phyloP scores from a whole-genome alignment of 139 green algal genomes.

The Chlamydomonas eustigma region DNA sequence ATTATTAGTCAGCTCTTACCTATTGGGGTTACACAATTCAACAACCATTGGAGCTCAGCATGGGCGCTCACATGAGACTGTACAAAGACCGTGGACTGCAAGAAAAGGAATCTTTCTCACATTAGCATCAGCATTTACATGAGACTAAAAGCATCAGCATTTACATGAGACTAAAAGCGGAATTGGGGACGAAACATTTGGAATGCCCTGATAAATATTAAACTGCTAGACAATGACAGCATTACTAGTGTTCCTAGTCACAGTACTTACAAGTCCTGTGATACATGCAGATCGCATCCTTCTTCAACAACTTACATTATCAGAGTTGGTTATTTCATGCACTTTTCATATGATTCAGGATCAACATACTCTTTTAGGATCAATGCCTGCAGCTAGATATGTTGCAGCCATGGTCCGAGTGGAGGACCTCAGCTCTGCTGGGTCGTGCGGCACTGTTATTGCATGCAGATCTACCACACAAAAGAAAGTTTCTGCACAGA shows the following conservation, averaged over 20 bases:
- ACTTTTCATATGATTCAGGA: too few species aligned
- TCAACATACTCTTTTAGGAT: slow-evolving; percentile 61
- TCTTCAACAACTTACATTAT: too few species aligned
- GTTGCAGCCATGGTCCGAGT: slow-evolving; percentile 78
- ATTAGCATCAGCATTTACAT: too few species aligned
- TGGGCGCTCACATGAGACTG: slow-evolving; percentile 82
- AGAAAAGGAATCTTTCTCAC: background rate
- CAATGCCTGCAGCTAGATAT: slow-evolving; percentile 91
- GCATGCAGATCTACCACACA: slow-evolving; percentile 56
- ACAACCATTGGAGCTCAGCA: slow-evolving; percentile 32
- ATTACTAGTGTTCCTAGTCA: too few species aligned
- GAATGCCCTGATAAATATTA: too few species aligned
- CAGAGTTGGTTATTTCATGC: too few species aligned
- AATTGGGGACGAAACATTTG: too few species aligned
- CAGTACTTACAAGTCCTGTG: too few species aligned
- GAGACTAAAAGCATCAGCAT: too few species aligned
- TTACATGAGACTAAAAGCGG: too few species aligned
- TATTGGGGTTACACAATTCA: slow-evolving; percentile 82
- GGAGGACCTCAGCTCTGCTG: slow-evolving; percentile 66
- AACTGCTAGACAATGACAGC: too few species aligned
- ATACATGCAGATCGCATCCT: too few species aligned
- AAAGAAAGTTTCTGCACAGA: slow-evolving; percentile 71
- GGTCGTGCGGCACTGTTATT: slow-evolving; percentile 88
- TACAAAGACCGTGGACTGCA: slow-evolving; percentile 69
- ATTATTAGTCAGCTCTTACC: slow-evolving; percentile 9